phyloP scores from a whole-genome alignment of 1,139 yeast species.

The Geotrichum australiense region DNA sequence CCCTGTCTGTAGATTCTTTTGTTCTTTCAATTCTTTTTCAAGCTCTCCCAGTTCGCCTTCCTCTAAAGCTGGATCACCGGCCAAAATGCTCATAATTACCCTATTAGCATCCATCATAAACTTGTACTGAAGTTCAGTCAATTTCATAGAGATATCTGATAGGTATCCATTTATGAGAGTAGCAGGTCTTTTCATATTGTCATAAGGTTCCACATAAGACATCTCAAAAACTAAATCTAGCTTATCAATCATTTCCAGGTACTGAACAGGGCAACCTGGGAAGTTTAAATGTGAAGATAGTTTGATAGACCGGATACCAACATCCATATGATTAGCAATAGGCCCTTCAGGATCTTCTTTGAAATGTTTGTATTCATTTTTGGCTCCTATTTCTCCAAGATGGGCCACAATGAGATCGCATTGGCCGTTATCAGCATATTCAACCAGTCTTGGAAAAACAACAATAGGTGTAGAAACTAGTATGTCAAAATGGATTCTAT shows the following conservation, averaged over 20 bases:
- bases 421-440: conserved; percentile 12
- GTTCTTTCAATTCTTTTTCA: conserved; percentile 28
- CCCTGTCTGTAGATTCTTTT: conserved; percentile 22
- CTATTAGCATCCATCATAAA: conserved; percentile 52
- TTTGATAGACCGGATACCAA: conserved; percentile 69
- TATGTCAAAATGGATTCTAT: conserved; percentile 63
- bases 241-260: conserved; percentile 59
- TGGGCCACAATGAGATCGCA: conserved; percentile 64
- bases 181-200: conserved; percentile 41
- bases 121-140: conserved; percentile 73
- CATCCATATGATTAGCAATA: conserved; percentile 44
- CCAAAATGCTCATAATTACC: conserved; percentile 53
- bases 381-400: conserved; percentile 75
- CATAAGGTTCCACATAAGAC: conserved; percentile 42
- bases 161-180: conserved; percentile 52
- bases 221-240: conserved; percentile 61
- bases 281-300: conserved; percentile 55
- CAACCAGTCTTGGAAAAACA: conserved; percentile 57
- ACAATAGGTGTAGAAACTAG: conserved; percentile 74
- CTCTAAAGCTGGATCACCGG: conserved; percentile 40
- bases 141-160: conserved; percentile 56
- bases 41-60: conserved; percentile 57
- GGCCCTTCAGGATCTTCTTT: conserved; percentile 24
- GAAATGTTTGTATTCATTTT: conserved; percentile 47
- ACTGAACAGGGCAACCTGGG: conserved; percentile 42